Base-by-base conservation (phyloP, 2,329 filamentous ascomycete genomes). In the Alternaria brassicicola region DNA sequence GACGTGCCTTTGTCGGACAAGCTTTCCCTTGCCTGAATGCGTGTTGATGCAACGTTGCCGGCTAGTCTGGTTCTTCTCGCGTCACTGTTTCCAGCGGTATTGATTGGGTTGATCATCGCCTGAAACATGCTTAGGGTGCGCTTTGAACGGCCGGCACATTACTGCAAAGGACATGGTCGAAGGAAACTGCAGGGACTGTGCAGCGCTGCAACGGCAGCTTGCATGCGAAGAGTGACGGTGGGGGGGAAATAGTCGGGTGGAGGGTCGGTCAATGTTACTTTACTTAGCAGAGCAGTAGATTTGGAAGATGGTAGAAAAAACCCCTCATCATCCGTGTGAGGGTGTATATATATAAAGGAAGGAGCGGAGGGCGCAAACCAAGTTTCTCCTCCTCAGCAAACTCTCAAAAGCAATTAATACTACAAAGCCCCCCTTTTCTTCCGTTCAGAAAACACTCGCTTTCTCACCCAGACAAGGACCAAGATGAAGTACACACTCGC, bases 401-500 rank as follows among this genome's bases (percentile, higher is more conserved):
- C 30, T 25, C 31, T 36, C 51, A 53, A 36, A 21, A 36, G 28
- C 41, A 35, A 10, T 4, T 23, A 31, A 15, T 28, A 38, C 9
- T 21, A 13, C n/a, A 6, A 33, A 25, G 28, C 12, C 42, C 41
- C 28, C 42, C 35, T 42, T 39, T 15, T 15, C 36, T 33, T 12
- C 13, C 30, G 12, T 38, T 10, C 6, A 13, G 17, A 9, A 21
- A 21, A 45, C 33, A 47, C 26, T 33, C n/a, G 15, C 31, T 47
- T 36, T 17, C 9, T 7, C 26, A 35, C 21, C 35, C 45, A 31
- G 8, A 21, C 3, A 26, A 63, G 47, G 51, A 48, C 57, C 62
- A 74, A 52, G 19, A 78, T 78, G 76, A 77, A 78, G 71, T 71
- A 67, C 64, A 52, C 68, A 49, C 21, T 71, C 63, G 67, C 52